Percentiles rank a stretch among this genome's conserved stretches.
phyloP scores from a whole-genome alignment of 2,329 filamentous ascomycete species.

The Trichoderma citrinoviride region DNA sequence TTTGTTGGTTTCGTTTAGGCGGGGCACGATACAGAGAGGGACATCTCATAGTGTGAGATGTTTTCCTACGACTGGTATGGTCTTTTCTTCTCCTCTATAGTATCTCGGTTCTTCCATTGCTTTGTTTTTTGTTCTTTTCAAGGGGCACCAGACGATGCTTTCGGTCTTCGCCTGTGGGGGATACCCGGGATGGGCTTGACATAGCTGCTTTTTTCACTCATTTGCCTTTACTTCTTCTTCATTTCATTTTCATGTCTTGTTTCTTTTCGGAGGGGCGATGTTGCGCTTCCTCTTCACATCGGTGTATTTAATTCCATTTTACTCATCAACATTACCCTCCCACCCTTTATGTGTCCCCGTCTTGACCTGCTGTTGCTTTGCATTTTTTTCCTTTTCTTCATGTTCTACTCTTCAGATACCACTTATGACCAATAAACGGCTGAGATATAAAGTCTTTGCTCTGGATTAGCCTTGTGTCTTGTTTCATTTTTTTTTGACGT shows the following conservation, averaged over 20 bases:
- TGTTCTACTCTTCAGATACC: slow-evolving; percentile 18
- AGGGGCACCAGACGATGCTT: not conserved
- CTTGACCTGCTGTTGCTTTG: not conserved
- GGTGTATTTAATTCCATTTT: slow-evolving; percentile 16
- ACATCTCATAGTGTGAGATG: slow-evolving; percentile 12
- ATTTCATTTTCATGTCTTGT: not conserved
- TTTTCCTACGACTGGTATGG: not conserved
- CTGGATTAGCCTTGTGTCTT: not conserved
- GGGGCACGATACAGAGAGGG: slow-evolving; percentile 9
- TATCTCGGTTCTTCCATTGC: not conserved
- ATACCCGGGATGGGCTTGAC: not conserved
- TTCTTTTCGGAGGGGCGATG: not conserved
- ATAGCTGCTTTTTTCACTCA: not conserved
- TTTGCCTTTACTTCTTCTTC: not conserved
- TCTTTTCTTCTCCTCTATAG: slow-evolving; percentile 14
- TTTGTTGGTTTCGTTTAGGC: slow-evolving; percentile 8
- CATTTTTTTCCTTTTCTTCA: too few species aligned
- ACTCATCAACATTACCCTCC: not conserved
- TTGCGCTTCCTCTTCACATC: not conserved
- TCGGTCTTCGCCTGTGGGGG: not conserved
- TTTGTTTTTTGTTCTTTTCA: too few species aligned
- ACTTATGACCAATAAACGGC: slow-evolving; percentile 22
- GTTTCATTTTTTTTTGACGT: not conserved
- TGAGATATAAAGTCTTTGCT: slow-evolving; percentile 1
- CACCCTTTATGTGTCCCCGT: not conserved